A percentile compares a stretch with the other conserved stretches of the same genome.
These are phyloP conservation scores for Xylaria sp. DNA, from an alignment of 2,329 filamentous ascomycete genomes.

Conservation along the genomic window DNA sequence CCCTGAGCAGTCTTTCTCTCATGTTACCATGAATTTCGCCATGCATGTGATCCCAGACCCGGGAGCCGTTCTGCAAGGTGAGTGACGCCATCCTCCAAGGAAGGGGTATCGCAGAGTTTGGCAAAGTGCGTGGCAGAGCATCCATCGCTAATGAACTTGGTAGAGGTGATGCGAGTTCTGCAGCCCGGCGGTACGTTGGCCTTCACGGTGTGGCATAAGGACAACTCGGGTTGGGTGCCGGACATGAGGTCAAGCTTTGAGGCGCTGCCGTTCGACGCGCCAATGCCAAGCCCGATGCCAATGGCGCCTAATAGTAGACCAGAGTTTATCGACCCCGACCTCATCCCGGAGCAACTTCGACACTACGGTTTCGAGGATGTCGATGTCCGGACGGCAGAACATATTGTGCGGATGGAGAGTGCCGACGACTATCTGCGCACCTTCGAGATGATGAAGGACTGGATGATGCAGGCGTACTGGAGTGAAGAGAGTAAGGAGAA, in stretches of 20 bases:
- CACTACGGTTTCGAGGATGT: slow-evolving; percentile 54
- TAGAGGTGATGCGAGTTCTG: slow-evolving; percentile 54
- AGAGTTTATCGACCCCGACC: slow-evolving; percentile 54
- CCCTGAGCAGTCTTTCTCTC: slow-evolving; percentile 53
- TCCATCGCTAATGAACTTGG: slow-evolving; percentile 1
- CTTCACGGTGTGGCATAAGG: slow-evolving; percentile 51
- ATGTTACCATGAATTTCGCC: slow-evolving; percentile 59
- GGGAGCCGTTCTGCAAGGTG: slow-evolving; percentile 51
- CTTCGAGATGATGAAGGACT: slow-evolving; percentile 54
- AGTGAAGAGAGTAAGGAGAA: slow-evolving; percentile 54
- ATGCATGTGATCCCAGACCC: slow-evolving; percentile 59
- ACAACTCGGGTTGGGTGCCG: slow-evolving; percentile 50
- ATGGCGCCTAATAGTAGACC: slow-evolving; percentile 55
- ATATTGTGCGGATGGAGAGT: slow-evolving; percentile 47
- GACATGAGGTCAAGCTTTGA: slow-evolving; percentile 54
- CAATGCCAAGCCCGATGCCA: slow-evolving; percentile 49
- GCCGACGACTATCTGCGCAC: slow-evolving; percentile 51
- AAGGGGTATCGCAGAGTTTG: background rate
- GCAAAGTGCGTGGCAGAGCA: background rate
- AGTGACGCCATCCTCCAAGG: background rate
- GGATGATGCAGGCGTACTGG: slow-evolving; percentile 53
- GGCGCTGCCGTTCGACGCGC: slow-evolving; percentile 54
- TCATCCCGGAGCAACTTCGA: slow-evolving; percentile 52
- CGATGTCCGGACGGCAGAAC: slow-evolving; percentile 47
- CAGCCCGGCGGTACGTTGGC: slow-evolving; percentile 54